Base-by-base conservation (phyloP, 352 stramenopile genomes). In the Pythium aquatile region DNA sequence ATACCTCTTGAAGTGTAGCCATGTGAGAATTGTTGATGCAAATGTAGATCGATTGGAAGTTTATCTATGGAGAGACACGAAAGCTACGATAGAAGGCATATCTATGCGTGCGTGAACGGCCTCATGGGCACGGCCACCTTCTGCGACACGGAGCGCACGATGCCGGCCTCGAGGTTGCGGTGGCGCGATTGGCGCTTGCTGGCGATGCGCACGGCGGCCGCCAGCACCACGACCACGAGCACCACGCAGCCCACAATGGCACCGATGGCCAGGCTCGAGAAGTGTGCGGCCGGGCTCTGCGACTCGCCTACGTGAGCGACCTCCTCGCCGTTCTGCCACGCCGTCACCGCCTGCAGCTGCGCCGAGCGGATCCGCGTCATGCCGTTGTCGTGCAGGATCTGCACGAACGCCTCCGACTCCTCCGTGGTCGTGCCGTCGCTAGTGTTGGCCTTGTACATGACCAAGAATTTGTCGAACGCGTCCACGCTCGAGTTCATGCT, bases 401-500 rank as follows among this genome's bases (percentile, higher is more conserved):
- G 54, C n/a, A 80, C 60, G 37, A 78, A 78, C 49, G 65, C 61
- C 24, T 32, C 46, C 10, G 55, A 54, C 3, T 39, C 63, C 48
- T 66, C 29, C 26, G 57, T 51, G n/a, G 44, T 30, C n/a, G 29
- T 51, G 20, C 44, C 44, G 20, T 30, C 44, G 7, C n/a, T 65
- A 58, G 53, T 73, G 63, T 61, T 67, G 46, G 54, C 54, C 53
- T 77, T 66, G 66, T 77, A 79, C 26, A 82, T 56, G 16, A 57
- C 63, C 16, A 79, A 51, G 61, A 81, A 78, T 56, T 76, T 73
- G 55, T 81, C 68, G 14, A 81, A 81, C 9, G 71, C 74, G 24
- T 55, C 49, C 2, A 73, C 65, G 46, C 68, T 81, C 60, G 71
- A 65, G 63, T 71, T 78, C 53, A 75, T 73, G 35, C 63, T 66